Evolutionary conservation across 441 rosid genomes (phyloP).

Genomic region (Mallotus japonicus): DNA sequence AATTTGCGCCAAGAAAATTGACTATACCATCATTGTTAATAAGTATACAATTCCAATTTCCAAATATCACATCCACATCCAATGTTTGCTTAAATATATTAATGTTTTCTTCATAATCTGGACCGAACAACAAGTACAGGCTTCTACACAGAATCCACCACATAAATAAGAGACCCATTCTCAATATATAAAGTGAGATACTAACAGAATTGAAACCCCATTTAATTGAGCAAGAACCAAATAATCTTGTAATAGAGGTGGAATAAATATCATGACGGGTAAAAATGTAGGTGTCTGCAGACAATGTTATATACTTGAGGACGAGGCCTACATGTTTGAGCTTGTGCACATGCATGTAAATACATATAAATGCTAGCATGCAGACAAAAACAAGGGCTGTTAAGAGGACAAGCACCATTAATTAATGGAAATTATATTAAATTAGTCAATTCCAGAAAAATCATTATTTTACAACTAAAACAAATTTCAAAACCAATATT

Average conservation of each 20-base stretch:
- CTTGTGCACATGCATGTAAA: not conserved
- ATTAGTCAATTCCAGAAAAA: too few species aligned
- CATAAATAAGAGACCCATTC: not conserved
- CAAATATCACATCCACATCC: not conserved
- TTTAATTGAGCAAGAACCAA: not conserved
- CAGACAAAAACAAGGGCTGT: not conserved
- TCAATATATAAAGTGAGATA: not conserved
- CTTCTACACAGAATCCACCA: not conserved
- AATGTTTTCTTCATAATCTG: not conserved
- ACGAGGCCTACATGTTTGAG: not conserved
- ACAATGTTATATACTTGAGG: not conserved
- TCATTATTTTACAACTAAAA: too few species aligned
- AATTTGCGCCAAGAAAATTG: not conserved
- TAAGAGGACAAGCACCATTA: too few species aligned
- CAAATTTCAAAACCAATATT: too few species aligned
- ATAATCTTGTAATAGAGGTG: too few species aligned
- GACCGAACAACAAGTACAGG: not conserved
- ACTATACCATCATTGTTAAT: not conserved
- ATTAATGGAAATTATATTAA: too few species aligned
- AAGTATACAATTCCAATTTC: not conserved
- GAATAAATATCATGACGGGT: too few species aligned
- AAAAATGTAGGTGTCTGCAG: too few species aligned
- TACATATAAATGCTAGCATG: not conserved
- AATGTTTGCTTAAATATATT: not conserved
- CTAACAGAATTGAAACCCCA: not conserved